Evolutionary conservation across 352 stramenopile genomes (phyloP).

Genomic region (Phytopythium montanum): DNA sequence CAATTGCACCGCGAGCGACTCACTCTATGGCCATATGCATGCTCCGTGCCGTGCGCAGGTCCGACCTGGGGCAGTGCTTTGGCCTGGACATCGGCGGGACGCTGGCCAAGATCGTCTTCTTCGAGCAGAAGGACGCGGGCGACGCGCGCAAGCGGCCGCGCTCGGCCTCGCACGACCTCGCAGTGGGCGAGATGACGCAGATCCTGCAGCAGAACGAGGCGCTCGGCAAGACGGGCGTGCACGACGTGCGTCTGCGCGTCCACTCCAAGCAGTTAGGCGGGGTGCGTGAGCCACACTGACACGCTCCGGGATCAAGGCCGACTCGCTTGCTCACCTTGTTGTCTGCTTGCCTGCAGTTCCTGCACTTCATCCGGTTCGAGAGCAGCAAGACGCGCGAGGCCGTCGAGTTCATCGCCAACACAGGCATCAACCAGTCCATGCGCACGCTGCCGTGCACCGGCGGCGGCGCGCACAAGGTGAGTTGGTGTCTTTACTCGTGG

Average conservation of each 20-base stretch:
- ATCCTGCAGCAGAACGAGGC: constrained; percentile 80
- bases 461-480: constrained; percentile 81
- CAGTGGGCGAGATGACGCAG: constrained; percentile 78
- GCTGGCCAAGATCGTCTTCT: constrained; percentile 95
- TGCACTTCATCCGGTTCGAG: constrained; percentile 95
- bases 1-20: not conserved
- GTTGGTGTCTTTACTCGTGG: not conserved
- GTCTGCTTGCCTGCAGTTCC: constrained; percentile 54
- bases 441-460: constrained; percentile 75
- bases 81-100: constrained; percentile 89
- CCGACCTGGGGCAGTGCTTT: constrained; percentile 81
- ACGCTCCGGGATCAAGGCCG: no score
- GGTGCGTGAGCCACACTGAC: constrained; percentile 25
- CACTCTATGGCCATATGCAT: not conserved
- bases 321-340: not conserved
- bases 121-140: constrained; percentile 71
- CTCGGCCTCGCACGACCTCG: constrained; percentile 73
- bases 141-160: constrained; percentile 60
- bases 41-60: constrained; percentile 48
- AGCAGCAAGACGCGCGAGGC: constrained; percentile 69
- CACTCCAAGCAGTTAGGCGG: constrained; percentile 88
- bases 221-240: constrained; percentile 80
- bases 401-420: constrained; percentile 70
- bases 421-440: constrained; percentile 81
- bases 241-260: constrained; percentile 87